Conservation (phyloP, 345 rosid genomes). For the Cochlearia excelsa region DNA sequence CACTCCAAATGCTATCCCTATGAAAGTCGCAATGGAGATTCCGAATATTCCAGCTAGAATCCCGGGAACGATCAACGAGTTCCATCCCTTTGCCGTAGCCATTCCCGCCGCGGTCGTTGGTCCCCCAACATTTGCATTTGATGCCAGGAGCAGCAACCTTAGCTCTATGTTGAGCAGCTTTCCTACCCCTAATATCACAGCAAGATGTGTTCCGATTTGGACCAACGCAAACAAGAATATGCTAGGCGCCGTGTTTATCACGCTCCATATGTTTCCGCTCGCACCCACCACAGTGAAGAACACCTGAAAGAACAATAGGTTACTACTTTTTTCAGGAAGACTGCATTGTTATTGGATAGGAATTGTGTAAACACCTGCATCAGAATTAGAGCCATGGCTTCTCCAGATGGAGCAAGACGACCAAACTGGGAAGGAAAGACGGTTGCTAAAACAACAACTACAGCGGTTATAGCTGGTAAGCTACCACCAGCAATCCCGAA, state of each 20-base stretch:
- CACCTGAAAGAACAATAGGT: slow-evolving; percentile 40
- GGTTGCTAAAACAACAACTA: slow-evolving; percentile 70
- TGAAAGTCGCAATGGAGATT: slow-evolving; percentile 71
- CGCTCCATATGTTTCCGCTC: slow-evolving; percentile 77
- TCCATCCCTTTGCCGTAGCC: slow-evolving; percentile 92
- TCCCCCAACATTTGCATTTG: slow-evolving; percentile 90
- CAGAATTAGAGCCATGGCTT: slow-evolving; percentile 84
- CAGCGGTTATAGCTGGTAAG: slow-evolving; percentile 73
- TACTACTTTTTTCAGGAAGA: background rate
- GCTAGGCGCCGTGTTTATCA: slow-evolving; percentile 78
- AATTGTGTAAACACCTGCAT: slow-evolving; percentile 57
- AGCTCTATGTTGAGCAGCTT: slow-evolving; percentile 62
- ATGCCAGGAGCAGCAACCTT: slow-evolving; percentile 75
- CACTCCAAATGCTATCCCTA: slow-evolving; percentile 58
- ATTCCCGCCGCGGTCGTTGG: slow-evolving; percentile 92
- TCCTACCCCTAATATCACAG: slow-evolving; percentile 70
- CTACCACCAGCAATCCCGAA: slow-evolving; percentile 68
- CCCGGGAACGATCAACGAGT: slow-evolving; percentile 61
- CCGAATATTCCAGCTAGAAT: slow-evolving; percentile 82
- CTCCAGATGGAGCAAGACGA: slow-evolving; percentile 76
- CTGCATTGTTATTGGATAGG: background rate
- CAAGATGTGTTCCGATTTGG: slow-evolving; percentile 72
- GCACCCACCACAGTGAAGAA: slow-evolving; percentile 90
- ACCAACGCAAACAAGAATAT: slow-evolving; percentile 77
- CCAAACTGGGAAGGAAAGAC: slow-evolving; percentile 67